Base-by-base conservation (phyloP, 2,329 filamentous ascomycete genomes). In the Trichoderma lentiforme region DNA sequence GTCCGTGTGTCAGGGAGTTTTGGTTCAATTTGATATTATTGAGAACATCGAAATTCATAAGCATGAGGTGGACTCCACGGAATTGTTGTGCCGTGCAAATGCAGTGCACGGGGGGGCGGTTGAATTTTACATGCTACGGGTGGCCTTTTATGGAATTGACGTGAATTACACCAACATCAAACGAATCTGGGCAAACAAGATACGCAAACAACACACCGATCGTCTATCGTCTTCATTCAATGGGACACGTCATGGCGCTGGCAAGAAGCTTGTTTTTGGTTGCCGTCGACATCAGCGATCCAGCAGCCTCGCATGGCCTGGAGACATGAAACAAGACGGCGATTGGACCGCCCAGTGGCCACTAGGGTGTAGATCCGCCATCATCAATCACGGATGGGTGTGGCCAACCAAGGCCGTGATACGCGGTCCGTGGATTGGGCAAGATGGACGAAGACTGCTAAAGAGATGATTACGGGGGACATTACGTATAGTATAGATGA, bases 201-300 rank as follows among this genome's bases (percentile, higher is more conserved):
- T 28, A 3, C 57, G 57, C 57, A 60, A 60, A 60, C 43, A 64
- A 14, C 26, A 51, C 3, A 14, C 56, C 65, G 56, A 69, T 47
- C 51, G 64, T 39, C 64, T 32, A 28, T 21, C 64, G 15, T 43
- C 14, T 26, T 30, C 28, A 11, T 57, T 43, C 51, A 64, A 28
- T 21, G 14, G 14, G 15, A 28, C 34, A 71, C 69, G 69, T 71
- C 69, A 71, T 71, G 53, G 69, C 32, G 67, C 57, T 53, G 67
- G 24, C 67, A 43, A 61, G 28, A 70, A 70, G 67, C 67, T 62
- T 70, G 67, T 70, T 70, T 70, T 70, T 70, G 67, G 56, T 26
- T 61, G 67, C 67, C 57, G 30, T 70, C 67, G 56, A 62, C 56
- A 69, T 69, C 66, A 53, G 39, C 67, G 67, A 70, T 62, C 14